phyloP scores from a whole-genome alignment of 1,284 basidiomycete species.

The Cerioporus squamosus region DNA sequence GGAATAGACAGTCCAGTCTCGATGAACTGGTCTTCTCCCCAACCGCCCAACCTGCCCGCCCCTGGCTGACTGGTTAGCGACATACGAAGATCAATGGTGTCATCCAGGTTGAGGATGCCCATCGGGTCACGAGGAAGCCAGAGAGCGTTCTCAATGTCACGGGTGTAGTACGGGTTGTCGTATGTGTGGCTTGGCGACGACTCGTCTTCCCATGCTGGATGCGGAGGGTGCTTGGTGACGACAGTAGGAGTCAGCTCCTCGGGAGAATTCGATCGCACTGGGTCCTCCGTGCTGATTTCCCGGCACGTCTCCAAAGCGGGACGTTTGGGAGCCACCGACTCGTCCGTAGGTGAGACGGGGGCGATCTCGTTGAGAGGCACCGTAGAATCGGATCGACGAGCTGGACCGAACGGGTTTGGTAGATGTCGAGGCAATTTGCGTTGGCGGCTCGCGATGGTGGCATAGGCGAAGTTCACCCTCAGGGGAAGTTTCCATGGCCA shows the following conservation, averaged over 20 bases:
- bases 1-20: constrained; percentile 29
- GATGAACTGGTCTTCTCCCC: constrained; percentile 40
- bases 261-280: neutral
- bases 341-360: neutral
- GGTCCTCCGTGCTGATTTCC: constrained; percentile 1
- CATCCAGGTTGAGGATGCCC: constrained; percentile 79
- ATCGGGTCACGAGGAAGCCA: constrained; percentile 89
- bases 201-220: constrained; percentile 82
- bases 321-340: neutral
- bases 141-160: constrained; percentile 69
- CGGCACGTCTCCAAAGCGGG: constrained; percentile 5
- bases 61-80: constrained; percentile 66
- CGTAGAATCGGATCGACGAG: constrained; percentile 24
- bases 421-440: constrained; percentile 42
- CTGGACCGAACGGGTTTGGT: constrained; percentile 55
- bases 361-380: constrained; percentile 13
- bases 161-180: constrained; percentile 84
- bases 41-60: constrained; percentile 62
- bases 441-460: constrained; percentile 48
- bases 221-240: constrained; percentile 67
- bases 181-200: constrained; percentile 68
- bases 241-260: constrained; percentile 5
- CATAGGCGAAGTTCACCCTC: constrained; percentile 60
- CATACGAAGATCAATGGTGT: constrained; percentile 75
- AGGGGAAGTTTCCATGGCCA: constrained; percentile 55